A percentile compares a stretch with the other conserved stretches of the same genome.
These are phyloP conservation scores for Sarocladium brachiariae DNA, from an alignment of 2,329 filamentous ascomycete species.

Conservation along the genomic window DNA sequence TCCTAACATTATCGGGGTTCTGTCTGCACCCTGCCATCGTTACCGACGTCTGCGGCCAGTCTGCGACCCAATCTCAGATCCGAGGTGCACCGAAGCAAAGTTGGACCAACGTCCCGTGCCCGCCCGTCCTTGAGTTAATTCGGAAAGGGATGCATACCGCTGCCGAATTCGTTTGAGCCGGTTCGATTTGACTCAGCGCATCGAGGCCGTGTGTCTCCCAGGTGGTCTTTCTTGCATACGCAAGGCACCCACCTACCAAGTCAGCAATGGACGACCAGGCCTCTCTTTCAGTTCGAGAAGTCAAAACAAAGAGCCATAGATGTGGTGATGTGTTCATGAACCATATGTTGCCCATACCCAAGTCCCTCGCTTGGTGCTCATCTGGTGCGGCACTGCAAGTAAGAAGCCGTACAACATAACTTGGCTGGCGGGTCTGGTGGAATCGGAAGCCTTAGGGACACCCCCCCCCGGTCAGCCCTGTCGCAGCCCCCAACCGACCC, in stretches of 20 bases:
- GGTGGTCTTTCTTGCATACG: neutral
- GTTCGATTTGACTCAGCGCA: no score
- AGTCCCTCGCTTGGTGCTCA: no score
- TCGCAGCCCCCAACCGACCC: constrained; percentile 1
- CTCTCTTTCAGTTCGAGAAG: neutral
- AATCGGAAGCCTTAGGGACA: neutral
- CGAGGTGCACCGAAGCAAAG: neutral
- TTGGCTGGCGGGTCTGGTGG: no score
- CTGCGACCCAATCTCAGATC: constrained; percentile 5
- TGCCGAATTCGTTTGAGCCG: neutral
- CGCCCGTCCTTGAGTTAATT: neutral
- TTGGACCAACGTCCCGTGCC: neutral
- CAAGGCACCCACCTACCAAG: no score
- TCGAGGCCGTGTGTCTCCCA: neutral
- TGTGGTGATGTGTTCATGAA: neutral
- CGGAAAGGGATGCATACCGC: neutral
- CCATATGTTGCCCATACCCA: no score
- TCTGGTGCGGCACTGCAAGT: neutral
- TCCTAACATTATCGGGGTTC: no score
- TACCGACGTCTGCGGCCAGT: neutral
- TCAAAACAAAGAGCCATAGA: neutral
- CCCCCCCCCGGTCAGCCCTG: constrained; percentile 5
- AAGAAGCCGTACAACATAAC: neutral
- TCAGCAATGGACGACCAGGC: neutral
- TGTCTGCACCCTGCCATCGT: neutral